Percentiles rank a stretch among this genome's conserved stretches.
Evolutionary conservation across 495 filamentous ascomycete species (phyloP).

Genomic region (Achaetomiella virescens): DNA sequence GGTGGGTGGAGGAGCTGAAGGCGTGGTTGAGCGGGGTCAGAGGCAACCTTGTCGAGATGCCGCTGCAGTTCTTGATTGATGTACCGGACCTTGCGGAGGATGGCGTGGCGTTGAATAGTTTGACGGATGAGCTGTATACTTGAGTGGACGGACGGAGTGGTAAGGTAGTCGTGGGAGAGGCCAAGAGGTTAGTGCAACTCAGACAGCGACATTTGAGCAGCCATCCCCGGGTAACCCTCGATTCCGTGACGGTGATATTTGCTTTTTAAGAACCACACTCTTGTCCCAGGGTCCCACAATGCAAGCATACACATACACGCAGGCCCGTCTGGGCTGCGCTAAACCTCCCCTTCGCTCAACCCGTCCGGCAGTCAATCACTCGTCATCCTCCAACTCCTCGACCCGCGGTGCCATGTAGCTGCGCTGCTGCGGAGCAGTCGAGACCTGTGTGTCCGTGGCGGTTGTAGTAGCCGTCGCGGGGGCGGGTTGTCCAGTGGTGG

Average conservation of each 20-base stretch:
- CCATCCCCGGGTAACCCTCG: not conserved
- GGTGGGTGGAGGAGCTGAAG: constrained; percentile 69
- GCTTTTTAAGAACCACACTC: not conserved
- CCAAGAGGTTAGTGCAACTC: no score
- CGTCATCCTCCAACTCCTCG: constrained; percentile 62
- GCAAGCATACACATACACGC: not conserved
- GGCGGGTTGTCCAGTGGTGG: constrained; percentile 46
- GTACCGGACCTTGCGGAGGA: constrained; percentile 81
- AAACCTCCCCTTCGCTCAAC: not conserved
- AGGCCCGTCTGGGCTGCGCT: not conserved
- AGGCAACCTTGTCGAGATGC: constrained; percentile 88
- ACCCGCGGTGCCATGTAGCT: constrained; percentile 54
- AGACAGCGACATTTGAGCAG: not conserved
- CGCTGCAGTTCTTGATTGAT: constrained; percentile 78
- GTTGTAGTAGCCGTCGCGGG: constrained; percentile 56
- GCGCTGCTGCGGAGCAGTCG: constrained; percentile 36
- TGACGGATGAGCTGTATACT: constrained; percentile 83
- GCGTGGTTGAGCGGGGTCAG: constrained; percentile 66
- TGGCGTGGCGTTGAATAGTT: constrained; percentile 68
- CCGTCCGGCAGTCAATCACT: constrained; percentile 12
- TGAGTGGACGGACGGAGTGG: constrained; percentile 25
- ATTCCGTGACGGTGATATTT: not conserved
- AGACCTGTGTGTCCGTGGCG: constrained; percentile 45
- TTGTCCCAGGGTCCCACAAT: not conserved
- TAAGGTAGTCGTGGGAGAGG: no score